Evolutionary conservation across 2,329 filamentous ascomycete genomes (phyloP).

Genomic region (Pestalotiopsis sp.): DNA sequence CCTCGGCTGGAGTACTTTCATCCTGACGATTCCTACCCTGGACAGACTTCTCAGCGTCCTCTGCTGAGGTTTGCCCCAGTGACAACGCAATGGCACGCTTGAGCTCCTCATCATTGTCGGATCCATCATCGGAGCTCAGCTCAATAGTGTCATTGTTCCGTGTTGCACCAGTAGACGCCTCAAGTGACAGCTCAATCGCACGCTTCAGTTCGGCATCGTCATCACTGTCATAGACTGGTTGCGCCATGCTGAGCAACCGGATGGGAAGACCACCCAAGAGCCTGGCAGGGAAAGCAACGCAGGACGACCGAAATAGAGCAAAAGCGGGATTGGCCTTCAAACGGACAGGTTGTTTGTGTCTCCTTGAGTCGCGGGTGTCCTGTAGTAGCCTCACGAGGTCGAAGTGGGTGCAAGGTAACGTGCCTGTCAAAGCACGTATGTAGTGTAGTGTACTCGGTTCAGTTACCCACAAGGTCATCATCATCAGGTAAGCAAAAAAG

Average conservation of each 20-base stretch:
- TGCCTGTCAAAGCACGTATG: background rate
- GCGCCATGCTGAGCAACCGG: background rate
- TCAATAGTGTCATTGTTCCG: slow-evolving; percentile 25
- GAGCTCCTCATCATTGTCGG: background rate
- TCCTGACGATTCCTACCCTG: slow-evolving; percentile 23
- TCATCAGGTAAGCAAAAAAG: too few species aligned
- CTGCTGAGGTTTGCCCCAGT: background rate
- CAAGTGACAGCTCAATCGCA: slow-evolving; percentile 62
- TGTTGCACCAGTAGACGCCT: slow-evolving; percentile 11
- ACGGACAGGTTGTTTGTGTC: background rate
- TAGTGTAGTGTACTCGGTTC: too few species aligned
- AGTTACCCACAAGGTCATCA: too few species aligned
- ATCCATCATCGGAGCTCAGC: slow-evolving; percentile 35
- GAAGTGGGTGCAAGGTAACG: background rate
- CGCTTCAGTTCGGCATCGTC: slow-evolving; percentile 63
- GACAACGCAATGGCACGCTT: slow-evolving; percentile 3
- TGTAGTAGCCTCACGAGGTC: too few species aligned
- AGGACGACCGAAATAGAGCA: background rate
- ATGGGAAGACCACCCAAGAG: background rate
- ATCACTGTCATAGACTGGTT: slow-evolving; percentile 33
- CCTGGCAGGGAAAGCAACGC: background rate
- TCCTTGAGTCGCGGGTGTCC: background rate
- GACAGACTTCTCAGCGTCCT: slow-evolving; percentile 16
- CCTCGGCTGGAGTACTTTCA: slow-evolving; percentile 26
- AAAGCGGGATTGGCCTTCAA: background rate